phyloP scores from a whole-genome alignment of 2,329 filamentous ascomycete species.

The Talaromyces sp. region DNA sequence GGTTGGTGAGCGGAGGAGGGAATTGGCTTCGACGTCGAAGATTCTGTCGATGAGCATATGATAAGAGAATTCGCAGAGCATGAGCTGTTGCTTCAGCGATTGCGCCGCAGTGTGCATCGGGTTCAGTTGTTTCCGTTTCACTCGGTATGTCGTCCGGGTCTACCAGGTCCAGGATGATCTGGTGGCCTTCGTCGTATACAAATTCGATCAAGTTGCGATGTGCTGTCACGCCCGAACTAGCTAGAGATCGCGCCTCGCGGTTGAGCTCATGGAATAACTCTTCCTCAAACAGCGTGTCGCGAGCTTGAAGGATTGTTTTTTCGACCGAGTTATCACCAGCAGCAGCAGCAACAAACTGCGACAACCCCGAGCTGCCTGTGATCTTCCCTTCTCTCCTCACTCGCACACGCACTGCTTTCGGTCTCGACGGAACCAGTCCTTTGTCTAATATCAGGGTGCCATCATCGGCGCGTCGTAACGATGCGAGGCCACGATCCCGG shows the following conservation, averaged over 20 bases:
- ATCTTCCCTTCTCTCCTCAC: conserved; percentile 55
- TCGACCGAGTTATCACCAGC: conserved; percentile 25
- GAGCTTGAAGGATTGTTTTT: conserved; percentile 35
- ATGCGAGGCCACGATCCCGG: conserved; percentile 70
- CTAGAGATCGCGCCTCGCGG: conserved; percentile 69
- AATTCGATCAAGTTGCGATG: conserved; percentile 56
- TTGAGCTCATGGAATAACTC: conserved; percentile 89
- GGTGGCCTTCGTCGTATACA: conserved; percentile 48
- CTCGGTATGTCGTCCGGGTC: conserved; percentile 44
- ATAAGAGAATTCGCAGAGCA: conserved; percentile 69
- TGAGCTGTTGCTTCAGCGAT: conserved; percentile 64
- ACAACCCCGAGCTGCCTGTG: conserved; percentile 49
- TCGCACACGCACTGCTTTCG: conserved; percentile 62
- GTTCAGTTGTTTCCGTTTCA: conserved; percentile 20
- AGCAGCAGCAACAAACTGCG: conserved; percentile 13
- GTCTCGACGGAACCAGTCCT: conserved; percentile 45
- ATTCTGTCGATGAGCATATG: conserved; percentile 72
- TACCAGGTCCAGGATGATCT: conserved; percentile 64
- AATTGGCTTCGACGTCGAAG: conserved; percentile 60
- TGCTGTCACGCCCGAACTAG: conserved; percentile 64
- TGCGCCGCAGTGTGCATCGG: conserved; percentile 19
- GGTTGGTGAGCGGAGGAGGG: conserved; percentile 51
- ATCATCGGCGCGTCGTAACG: conserved; percentile 67
- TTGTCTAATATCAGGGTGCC: conserved; percentile 71
- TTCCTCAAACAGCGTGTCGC: conserved; percentile 52